Base-by-base conservation (phyloP, 768 basidiomycete species). In the Rhizopogon sp. region DNA sequence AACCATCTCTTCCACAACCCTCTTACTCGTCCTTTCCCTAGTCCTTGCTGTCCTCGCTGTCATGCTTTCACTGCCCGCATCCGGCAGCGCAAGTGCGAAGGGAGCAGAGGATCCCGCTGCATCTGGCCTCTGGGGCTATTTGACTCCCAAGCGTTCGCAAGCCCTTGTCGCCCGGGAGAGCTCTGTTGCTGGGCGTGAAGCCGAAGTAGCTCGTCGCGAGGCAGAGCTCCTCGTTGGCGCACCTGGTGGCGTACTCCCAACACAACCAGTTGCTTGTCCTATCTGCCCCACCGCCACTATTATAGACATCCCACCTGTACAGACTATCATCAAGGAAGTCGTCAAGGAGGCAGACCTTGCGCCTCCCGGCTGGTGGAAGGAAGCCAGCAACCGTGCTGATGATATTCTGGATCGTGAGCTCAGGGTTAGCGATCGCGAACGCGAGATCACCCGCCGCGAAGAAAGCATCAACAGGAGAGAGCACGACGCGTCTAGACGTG, bases 1-100 rank as follows among this genome's bases (percentile, higher is more conserved):
- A 56, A 92, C 91, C 53, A 91, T 93, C 58, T 93, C 91, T 8
- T 93, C 91, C 13, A 93, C 91, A 0, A 93, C 91, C 13, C 84
- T 93, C 33, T 80, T 93, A 51, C 85, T 93, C 35, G 87, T 93
- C 49, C 79, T 93, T 41, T 93, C 91, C 10, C 84, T 93, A 35
- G 82, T 93, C 47, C 77, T 93, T 28, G 91, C 90, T 37, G 90
- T 92, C 22, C 79, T 93, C n/a, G 90, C 91, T 5, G 84, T 93
- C 63, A 92, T 93, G 90, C 82, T 93, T 25, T 91, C 91, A 3
- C 78, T 93, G 5, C 91, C 91, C 1, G 83, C 84, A 0, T 74
- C 77, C 43, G 73, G 73, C 44, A 60, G 72, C n/a, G 55, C 72
- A 17, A 59, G 66, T 0, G 33, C 75, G 0, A 58, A 56, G 14